Percentiles rank a stretch among this genome's conserved stretches.
Conservation (phyloP, 1,284 basidiomycete species). For the Irpex lacteus region DNA sequence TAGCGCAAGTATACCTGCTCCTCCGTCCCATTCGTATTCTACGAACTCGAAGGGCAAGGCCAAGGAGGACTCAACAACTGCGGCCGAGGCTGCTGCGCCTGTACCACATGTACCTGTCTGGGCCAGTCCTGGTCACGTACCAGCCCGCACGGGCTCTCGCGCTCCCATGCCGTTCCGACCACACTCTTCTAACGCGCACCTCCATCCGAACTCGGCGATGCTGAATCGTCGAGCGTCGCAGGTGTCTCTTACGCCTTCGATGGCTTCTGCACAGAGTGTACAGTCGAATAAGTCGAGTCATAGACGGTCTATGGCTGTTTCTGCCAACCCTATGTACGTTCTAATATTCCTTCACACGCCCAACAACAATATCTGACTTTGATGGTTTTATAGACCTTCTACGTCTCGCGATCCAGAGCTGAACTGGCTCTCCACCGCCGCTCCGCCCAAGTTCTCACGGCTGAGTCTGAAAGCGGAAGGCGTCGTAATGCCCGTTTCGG, state of each 20-base stretch:
- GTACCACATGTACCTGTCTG: not conserved
- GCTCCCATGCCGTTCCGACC: not conserved
- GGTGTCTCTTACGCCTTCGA: not conserved
- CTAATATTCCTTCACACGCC: not conserved
- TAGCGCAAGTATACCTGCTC: not conserved
- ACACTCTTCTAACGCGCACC: not conserved
- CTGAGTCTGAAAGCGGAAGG: slow-evolving; percentile 35
- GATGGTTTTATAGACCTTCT: slow-evolving; percentile 12
- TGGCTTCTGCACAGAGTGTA: not conserved
- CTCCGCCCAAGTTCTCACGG: slow-evolving; percentile 43
- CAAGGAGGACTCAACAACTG: not conserved
- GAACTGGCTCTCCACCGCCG: slow-evolving; percentile 40
- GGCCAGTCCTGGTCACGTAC: not conserved
- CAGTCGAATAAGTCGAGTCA: not conserved
- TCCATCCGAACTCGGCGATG: not conserved
- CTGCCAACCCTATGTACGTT: not conserved
- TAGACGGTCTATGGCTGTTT: not conserved
- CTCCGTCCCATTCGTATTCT: not conserved
- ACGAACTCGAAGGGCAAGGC: not conserved
- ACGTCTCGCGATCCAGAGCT: slow-evolving; percentile 23
- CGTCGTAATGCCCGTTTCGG: slow-evolving; percentile 44
- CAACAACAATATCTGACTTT: not conserved
- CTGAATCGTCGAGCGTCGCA: not conserved
- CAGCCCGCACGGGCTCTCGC: not conserved
- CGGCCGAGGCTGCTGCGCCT: not conserved